Percentiles rank a stretch among this genome's conserved stretches.
These are phyloP conservation scores for Fonsecaea erecta DNA, from an alignment of 2,329 filamentous ascomycete species.

Conservation along the genomic window DNA sequence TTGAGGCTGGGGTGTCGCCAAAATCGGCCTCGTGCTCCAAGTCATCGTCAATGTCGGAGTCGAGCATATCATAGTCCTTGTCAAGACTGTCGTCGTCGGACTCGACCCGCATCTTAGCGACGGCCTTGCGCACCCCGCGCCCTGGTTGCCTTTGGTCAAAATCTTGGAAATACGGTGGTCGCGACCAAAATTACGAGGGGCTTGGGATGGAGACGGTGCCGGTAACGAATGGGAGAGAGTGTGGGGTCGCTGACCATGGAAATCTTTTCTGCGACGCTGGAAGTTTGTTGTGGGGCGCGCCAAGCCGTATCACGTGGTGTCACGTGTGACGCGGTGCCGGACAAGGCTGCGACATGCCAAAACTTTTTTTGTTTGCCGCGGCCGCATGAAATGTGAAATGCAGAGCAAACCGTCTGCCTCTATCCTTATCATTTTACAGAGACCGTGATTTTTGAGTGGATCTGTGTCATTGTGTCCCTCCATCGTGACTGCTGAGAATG, in stretches of 20 bases:
- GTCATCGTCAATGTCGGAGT: constrained; percentile 27
- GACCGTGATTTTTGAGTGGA: background rate
- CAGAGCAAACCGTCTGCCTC: background rate
- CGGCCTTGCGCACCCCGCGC: constrained; percentile 11
- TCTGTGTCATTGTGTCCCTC: constrained; percentile 1
- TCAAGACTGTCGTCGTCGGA: constrained; percentile 34
- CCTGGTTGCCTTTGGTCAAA: constrained; percentile 14
- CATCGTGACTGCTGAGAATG: constrained; percentile 54
- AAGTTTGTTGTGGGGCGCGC: background rate
- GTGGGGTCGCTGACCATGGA: constrained; percentile 12
- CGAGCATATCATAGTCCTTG: constrained; percentile 34
- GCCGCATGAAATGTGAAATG: background rate
- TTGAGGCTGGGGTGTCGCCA: constrained; percentile 35
- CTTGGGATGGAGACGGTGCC: constrained; percentile 1
- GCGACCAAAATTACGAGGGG: constrained; percentile 19
- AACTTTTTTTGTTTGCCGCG: background rate
- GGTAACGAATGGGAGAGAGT: constrained; percentile 17
- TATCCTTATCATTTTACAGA: background rate
- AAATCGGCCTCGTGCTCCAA: constrained; percentile 15
- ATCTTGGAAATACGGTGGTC: constrained; percentile 4
- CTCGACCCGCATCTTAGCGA: constrained; percentile 32
- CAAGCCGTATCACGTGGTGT: background rate
- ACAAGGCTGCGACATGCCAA: background rate
- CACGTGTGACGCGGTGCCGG: background rate
- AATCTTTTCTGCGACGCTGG: constrained; percentile 10